These are phyloP conservation scores for Kodamaea sp. DNA, from an alignment of 1,139 yeast genomes.

Conservation along the genomic window DNA sequence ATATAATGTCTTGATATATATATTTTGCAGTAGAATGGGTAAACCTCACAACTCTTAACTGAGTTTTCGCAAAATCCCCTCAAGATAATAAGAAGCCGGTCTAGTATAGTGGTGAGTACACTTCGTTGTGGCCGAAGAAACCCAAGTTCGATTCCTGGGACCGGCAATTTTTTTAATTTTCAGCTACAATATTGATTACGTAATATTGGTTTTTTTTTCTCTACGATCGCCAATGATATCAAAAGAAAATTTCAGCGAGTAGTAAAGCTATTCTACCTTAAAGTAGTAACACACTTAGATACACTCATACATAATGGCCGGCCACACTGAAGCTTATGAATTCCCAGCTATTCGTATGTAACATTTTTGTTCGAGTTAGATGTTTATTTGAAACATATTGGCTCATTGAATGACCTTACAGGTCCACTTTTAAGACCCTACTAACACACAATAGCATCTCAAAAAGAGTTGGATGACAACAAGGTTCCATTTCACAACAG, in stretches of 20 bases:
- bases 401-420: neutral
- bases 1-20: too few relatives aligned
- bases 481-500: slow-evolving; percentile 46
- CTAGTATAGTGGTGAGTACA: slow-evolving; percentile 53
- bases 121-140: slow-evolving; percentile 54
- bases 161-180: slow-evolving; percentile 31
- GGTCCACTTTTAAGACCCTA: neutral
- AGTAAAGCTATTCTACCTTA: too few relatives aligned
- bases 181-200: neutral
- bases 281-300: too few relatives aligned
- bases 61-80: too few relatives aligned
- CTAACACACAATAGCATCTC: slow-evolving; percentile 27
- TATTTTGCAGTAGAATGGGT: too few relatives aligned
- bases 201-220: too few relatives aligned
- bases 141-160: slow-evolving; percentile 59
- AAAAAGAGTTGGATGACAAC: slow-evolving; percentile 40
- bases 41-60: too few relatives aligned
- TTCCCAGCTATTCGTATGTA: slow-evolving; percentile 18
- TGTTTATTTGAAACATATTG: neutral
- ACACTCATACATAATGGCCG: slow-evolving; percentile 11
- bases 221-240: too few relatives aligned
- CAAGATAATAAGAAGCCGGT: slow-evolving; percentile 13
- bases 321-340: slow-evolving; percentile 15
- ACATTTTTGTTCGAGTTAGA: neutral
- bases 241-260: too few relatives aligned